Conservation (phyloP, 768 basidiomycete species). For the Trametes cubensis region DNA sequence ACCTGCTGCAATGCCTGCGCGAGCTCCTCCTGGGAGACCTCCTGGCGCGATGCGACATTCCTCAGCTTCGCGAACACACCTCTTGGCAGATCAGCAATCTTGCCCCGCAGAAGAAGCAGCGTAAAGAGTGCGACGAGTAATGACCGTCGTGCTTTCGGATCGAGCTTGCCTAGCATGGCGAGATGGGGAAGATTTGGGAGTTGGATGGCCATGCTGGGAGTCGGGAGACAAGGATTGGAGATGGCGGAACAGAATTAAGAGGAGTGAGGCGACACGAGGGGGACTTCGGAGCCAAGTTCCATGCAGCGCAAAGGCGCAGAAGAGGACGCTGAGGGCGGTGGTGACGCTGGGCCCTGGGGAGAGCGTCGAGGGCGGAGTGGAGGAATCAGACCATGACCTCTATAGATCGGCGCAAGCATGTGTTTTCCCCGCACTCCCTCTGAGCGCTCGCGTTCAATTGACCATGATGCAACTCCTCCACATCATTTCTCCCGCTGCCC, state of each 20-base stretch:
- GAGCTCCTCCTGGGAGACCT: conserved; percentile 42
- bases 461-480: too few relatives aligned
- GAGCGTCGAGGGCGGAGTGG: background rate
- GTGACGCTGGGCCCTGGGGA: background rate
- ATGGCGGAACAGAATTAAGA: background rate
- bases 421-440: conserved; percentile 12
- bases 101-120: conserved; percentile 55
- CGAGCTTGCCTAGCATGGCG: conserved; percentile 9
- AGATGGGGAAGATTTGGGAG: conserved; percentile 8
- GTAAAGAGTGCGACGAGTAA: conserved; percentile 48
- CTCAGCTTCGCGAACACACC: conserved; percentile 36
- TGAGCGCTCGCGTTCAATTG: background rate
- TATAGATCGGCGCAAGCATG: conserved; percentile 6
- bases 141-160: conserved; percentile 29
- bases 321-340: background rate
- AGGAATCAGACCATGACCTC: conserved; percentile 8
- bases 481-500: too few relatives aligned
- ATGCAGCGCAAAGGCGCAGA: background rate
- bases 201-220: conserved; percentile 14
- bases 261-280: background rate
- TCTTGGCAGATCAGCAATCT: conserved; percentile 41
- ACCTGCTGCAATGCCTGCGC: conserved; percentile 58
- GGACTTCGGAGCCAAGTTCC: background rate
- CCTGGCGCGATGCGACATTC: conserved; percentile 20
- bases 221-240: background rate